Percentiles rank a stretch among this genome's conserved stretches.
Evolutionary conservation across 208 protist species (phyloP).

Genomic region (Trichomonas tenax): DNA sequence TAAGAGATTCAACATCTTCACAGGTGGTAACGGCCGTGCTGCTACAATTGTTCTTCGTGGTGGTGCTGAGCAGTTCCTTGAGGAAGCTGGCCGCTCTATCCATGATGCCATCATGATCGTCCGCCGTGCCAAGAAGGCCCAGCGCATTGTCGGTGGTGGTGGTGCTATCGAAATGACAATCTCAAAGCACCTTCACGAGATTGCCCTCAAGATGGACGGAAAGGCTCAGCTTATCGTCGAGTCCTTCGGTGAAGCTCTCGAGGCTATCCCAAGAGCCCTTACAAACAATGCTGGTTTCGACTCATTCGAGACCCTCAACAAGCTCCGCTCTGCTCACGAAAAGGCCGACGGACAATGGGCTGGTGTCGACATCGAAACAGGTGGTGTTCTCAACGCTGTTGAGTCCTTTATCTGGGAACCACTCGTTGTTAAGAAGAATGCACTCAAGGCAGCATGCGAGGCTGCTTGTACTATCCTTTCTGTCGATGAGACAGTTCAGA

Average conservation of each 20-base stretch:
- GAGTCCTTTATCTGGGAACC: slow-evolving; percentile 91
- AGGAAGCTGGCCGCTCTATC: slow-evolving; percentile 89
- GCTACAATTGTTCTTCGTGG: slow-evolving; percentile 64
- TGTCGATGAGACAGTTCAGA: slow-evolving; percentile 94
- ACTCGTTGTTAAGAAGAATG: slow-evolving; percentile 69
- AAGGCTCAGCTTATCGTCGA: slow-evolving; percentile 96
- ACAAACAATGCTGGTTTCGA: slow-evolving; percentile 99
- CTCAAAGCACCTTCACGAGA: slow-evolving; percentile 77
- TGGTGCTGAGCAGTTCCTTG: slow-evolving; percentile 96
- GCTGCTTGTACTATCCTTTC: slow-evolving; percentile 96
- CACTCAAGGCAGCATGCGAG: slow-evolving; percentile 91
- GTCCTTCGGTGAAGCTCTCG: slow-evolving; percentile 93
- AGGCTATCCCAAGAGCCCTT: slow-evolving; percentile 95
- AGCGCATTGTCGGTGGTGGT: slow-evolving; percentile 91
- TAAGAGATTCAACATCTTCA: slow-evolving; percentile 94
- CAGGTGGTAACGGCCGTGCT: slow-evolving; percentile 64
- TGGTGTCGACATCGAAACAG: slow-evolving; percentile 35
- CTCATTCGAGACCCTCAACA: slow-evolving; percentile 96
- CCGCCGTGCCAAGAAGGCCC: slow-evolving; percentile 57
- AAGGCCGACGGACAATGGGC: slow-evolving; percentile 33
- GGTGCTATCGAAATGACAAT: slow-evolving; percentile 99
- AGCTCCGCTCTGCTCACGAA: slow-evolving; percentile 90
- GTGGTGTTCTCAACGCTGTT: slow-evolving; percentile 78
- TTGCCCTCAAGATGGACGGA: slow-evolving; percentile 80
- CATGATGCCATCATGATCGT: slow-evolving; percentile 96